Base-by-base conservation (phyloP, 768 basidiomycete species). In the Pisolithus tinctorius region DNA sequence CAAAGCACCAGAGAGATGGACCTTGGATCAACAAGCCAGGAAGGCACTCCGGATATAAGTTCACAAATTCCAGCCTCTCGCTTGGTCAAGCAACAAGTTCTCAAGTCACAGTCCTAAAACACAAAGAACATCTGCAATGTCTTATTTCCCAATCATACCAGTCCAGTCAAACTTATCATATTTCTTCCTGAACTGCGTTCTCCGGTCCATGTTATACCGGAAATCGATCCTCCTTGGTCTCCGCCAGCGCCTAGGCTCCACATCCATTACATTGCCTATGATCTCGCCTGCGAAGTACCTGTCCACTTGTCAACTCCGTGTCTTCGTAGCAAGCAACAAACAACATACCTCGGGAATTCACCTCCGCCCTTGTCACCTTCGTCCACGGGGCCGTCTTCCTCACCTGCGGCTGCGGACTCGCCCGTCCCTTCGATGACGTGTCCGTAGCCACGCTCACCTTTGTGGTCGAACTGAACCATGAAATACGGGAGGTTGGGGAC, bases 401-500 rank as follows among this genome's bases (percentile, higher is more conserved):
- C 81, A 29, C 82, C 86, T 16, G 76, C 73, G 9, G 71, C 79
- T 0, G 77, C 72, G 3, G 77, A 79, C 36, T 88, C 84, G 25
- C 77, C 81, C 0, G 82, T 80, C 1, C 96, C 96, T 66, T 99
- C 96, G 54, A 99, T 96, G 55, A 99, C 90, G 68, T 99, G 96
- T 0, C 96, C 96, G 63, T 93, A 99, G 2, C 96, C 96, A 62
- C 91, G 93, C 69, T 97, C 93, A 25, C 96, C 93, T 61, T 94
- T 97, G 69, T 98, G 78, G 69, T 99, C 96, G 67, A 95, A 99
- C 60, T 95, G 93, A 6, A 98, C 89, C 91, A 94, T 95, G 62
- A 99, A 99, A 69, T 99, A 99, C 1, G 96, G 96, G 29, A 99
- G 71, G 61, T 97, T 96, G 3, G 94, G 84, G 10, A 99, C 95